Evolutionary conservation across 805 yeast species (phyloP), one percentile per base, ranked within the genome.

Genomic region (Sugiyamaella mastotermitis): DNA sequence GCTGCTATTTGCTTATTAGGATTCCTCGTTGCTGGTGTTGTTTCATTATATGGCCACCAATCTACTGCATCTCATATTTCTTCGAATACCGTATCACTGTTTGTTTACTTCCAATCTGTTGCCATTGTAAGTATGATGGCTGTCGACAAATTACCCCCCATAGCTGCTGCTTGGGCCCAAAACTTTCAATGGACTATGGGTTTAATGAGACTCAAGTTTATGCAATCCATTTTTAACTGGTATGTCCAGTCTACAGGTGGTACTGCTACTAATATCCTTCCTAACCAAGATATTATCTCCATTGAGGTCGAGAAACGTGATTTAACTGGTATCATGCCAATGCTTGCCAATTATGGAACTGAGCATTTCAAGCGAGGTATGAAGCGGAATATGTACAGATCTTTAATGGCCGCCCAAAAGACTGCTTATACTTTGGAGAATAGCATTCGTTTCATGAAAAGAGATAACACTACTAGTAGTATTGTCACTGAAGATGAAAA

Each of bases 141-240:
- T 40, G 97, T 90, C 21, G 74, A 85, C 15, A 68, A 76, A 44
- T 83, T 86, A 15, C 98, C 98, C 1, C 98, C 98, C 2, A 88
- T 92, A 50, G 97, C 97, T 4, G 86, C 95, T 2, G 88, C 97
- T 2, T 90, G 98, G 98, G 79, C 94, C 22, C 95, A 90, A 62
- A 92, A 90, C 65, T 92, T 92, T 68, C 79, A 77, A 61, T 90
- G 97, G 97, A 79, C 97, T 1, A 74, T 90, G 74, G 98, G 98
- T 33, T 80, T 90, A 47, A 83, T 92, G 51, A 72, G 73, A 38
- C 76, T 78, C 5, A 60, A 63, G 10, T 84, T 87, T 53, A 81
- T 90, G 76, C 96, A 88, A 60, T 60, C 68, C 30, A 83, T 86
- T 46, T 81, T 92, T 48, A 75, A 80, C 58, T 90, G 98, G 98